Conservation (phyloP, 2,329 filamentous ascomycete genomes). For the Mycocentrospora acerina region DNA sequence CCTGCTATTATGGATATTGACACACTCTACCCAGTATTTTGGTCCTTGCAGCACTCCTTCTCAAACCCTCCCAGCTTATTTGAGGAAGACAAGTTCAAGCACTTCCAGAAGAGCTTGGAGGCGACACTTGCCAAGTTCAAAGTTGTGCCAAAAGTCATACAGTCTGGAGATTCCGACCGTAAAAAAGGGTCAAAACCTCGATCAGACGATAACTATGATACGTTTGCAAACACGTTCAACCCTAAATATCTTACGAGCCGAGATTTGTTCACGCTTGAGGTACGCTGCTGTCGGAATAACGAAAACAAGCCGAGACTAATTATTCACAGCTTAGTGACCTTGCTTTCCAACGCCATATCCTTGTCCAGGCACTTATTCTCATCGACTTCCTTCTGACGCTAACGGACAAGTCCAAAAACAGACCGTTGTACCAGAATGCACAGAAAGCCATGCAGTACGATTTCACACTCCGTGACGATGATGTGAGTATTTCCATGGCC, state of each 20-base stretch:
- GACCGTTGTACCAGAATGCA: conserved; percentile 66
- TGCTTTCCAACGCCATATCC: conserved; percentile 88
- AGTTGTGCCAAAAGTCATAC: conserved; percentile 65
- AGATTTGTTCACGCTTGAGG: conserved; percentile 94
- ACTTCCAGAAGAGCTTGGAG: conserved; percentile 64
- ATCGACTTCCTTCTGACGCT: conserved; percentile 95
- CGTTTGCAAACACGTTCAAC: conserved; percentile 77
- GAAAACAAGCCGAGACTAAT: conserved; percentile 30
- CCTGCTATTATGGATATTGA: conserved; percentile 61
- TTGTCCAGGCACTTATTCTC: conserved; percentile 92
- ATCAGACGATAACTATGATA: conserved; percentile 63
- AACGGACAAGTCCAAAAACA: conserved; percentile 78
- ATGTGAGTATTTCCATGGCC: conserved; percentile 59
- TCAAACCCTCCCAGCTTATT: conserved; percentile 87
- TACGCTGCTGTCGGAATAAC: conserved; percentile 44
- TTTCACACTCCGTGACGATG: conserved; percentile 76
- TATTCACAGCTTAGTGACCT: conserved; percentile 76
- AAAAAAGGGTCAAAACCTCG: conserved; percentile 58
- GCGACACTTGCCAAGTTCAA: conserved; percentile 75
- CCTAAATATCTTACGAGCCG: conserved; percentile 98
- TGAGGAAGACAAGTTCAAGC: conserved; percentile 64
- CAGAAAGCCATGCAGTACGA: conserved; percentile 88
- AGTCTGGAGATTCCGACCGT: conserved; percentile 67
- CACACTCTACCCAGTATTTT: conserved; percentile 85
- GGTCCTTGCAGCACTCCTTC: conserved; percentile 89